These are phyloP conservation scores for Porphyrellus cyaneotinctus DNA, from an alignment of 768 basidiomycete species.

Conservation along the genomic window DNA sequence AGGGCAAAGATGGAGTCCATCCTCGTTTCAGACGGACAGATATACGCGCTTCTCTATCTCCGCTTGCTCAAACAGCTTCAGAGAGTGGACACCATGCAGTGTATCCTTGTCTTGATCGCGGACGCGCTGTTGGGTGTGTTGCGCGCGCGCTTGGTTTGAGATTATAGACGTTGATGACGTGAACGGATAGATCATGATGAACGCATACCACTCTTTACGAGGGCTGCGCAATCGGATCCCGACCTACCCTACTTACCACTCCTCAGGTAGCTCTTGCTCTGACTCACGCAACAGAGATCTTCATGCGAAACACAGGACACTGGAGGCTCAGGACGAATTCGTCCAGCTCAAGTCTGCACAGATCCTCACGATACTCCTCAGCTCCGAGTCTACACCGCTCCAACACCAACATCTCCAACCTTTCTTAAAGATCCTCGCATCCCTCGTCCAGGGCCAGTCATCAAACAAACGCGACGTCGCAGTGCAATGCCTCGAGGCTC, in stretches of 20 bases:
- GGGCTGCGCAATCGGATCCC: slow-evolving; percentile 57
- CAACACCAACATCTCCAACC: slow-evolving; percentile 52
- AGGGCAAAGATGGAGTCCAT: slow-evolving; percentile 70
- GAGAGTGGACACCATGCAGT: slow-evolving; percentile 84
- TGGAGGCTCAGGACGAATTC: slow-evolving; percentile 90
- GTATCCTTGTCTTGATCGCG: slow-evolving; percentile 78
- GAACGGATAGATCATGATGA: slow-evolving; percentile 72
- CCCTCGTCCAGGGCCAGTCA: slow-evolving; percentile 56
- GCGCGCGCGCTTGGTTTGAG: not conserved
- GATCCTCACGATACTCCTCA: slow-evolving; percentile 81
- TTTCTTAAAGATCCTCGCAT: slow-evolving; percentile 56
- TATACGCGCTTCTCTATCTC: slow-evolving; percentile 87
- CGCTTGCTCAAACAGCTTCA: slow-evolving; percentile 83
- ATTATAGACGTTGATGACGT: not conserved
- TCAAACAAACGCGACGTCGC: slow-evolving; percentile 80
- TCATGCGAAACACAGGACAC: slow-evolving; percentile 45
- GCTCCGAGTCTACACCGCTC: slow-evolving; percentile 48
- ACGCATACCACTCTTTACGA: slow-evolving; percentile 71
- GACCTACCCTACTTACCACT: slow-evolving; percentile 79
- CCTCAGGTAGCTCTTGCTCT: slow-evolving; percentile 50
- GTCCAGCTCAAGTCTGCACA: slow-evolving; percentile 88
- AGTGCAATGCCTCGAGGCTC: slow-evolving; percentile 85
- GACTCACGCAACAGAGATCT: not conserved
- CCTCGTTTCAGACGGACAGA: slow-evolving; percentile 74
- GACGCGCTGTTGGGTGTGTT: slow-evolving; percentile 78